Conservation (phyloP, 345 rosid genomes). For the Sonneratia alba region DNA sequence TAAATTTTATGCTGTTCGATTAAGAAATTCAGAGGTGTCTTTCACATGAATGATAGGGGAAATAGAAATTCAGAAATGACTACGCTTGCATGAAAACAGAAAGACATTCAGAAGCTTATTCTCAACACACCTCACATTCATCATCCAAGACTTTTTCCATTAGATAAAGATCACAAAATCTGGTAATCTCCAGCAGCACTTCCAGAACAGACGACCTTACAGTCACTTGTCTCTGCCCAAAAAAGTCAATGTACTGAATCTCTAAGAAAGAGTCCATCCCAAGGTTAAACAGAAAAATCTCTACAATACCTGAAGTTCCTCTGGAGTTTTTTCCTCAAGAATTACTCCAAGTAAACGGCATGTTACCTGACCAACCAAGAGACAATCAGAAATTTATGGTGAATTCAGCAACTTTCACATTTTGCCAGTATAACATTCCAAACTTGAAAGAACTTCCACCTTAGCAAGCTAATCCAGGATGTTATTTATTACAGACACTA, state of each 20-base stretch:
- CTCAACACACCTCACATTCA: slow-evolving; percentile 57
- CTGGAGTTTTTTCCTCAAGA: slow-evolving; percentile 84
- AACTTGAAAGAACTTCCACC: neutral
- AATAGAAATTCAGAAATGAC: neutral
- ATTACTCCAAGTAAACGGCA: slow-evolving; percentile 86
- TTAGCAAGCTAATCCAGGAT: neutral
- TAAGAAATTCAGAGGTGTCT: neutral
- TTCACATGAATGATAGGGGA: neutral
- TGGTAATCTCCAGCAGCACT: slow-evolving; percentile 86
- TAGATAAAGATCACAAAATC: slow-evolving; percentile 85
- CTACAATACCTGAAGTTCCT: slow-evolving; percentile 62
- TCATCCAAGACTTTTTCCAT: slow-evolving; percentile 98
- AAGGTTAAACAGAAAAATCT: slow-evolving; percentile 10
- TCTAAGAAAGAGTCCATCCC: slow-evolving; percentile 4
- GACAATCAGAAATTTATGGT: neutral
- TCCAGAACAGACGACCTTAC: slow-evolving; percentile 85
- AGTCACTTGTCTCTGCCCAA: slow-evolving; percentile 69
- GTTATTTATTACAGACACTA: neutral
- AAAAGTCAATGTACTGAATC: slow-evolving; percentile 12
- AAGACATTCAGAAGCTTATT: neutral
- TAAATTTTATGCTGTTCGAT: neutral
- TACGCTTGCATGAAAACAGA: neutral
- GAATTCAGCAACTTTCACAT: neutral
- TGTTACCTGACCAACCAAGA: slow-evolving; percentile 48
- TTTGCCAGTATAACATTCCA: neutral